Conservation (phyloP, 176 grass and related monocot species). For the Saccharum officinarum region DNA sequence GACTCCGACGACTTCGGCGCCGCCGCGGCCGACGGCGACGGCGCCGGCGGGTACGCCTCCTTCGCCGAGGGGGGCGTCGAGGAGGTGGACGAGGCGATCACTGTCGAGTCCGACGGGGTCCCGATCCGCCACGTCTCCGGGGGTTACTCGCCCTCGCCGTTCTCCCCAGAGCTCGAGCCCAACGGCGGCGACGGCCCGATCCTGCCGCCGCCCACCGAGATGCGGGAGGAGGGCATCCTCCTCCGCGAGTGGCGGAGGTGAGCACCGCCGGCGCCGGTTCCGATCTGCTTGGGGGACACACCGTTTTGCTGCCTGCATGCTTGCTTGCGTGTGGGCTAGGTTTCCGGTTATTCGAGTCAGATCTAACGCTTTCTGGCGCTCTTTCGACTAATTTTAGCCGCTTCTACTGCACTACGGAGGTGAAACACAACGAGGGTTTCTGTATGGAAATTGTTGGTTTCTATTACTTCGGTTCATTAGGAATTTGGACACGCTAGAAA, state of each 20-base stretch:
- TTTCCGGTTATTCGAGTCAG: constrained; percentile 1
- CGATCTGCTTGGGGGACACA: neutral
- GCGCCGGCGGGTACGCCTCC: constrained; percentile 35
- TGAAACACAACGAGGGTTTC: neutral
- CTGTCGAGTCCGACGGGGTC: constrained; percentile 35
- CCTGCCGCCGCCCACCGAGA: constrained; percentile 67
- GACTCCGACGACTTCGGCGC: constrained; percentile 15
- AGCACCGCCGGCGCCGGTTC: neutral
- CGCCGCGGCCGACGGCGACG: neutral
- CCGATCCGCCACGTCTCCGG: constrained; percentile 48
- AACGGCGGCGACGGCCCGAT: constrained; percentile 44
- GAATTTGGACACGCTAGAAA: neutral
- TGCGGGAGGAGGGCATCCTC: constrained; percentile 65
- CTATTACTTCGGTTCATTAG: neutral
- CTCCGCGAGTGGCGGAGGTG: constrained; percentile 91
- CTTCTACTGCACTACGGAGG: neutral
- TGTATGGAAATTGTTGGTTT: neutral
- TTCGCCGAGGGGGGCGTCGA: constrained; percentile 41
- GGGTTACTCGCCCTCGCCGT: constrained; percentile 46
- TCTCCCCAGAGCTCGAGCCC: constrained; percentile 52
- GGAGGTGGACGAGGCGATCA: constrained; percentile 54
- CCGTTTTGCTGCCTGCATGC: neutral
- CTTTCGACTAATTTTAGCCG: neutral
- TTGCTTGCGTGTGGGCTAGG: constrained; percentile 12
- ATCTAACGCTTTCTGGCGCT: constrained; percentile 12